Percentiles rank a stretch among this genome's conserved stretches.
Conservation (phyloP, 371 early-diverging fungal genomes). For the Apophysomyces ossiformis region DNA sequence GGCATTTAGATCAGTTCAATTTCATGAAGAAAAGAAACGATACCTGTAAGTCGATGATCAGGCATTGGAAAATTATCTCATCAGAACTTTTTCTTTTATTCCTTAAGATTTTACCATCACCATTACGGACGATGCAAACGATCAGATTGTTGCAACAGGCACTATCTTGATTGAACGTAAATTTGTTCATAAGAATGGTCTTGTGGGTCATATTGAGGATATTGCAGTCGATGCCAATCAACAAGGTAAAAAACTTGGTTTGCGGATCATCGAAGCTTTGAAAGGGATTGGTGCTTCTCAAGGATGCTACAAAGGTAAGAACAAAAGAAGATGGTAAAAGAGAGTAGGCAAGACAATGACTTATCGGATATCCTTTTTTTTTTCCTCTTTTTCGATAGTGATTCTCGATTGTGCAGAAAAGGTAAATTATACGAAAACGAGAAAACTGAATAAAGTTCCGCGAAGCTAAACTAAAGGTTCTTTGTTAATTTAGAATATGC, state of each 20-base stretch:
- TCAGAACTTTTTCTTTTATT: background rate
- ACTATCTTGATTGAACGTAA: conserved; percentile 96
- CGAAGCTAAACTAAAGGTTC: background rate
- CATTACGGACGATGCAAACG: conserved; percentile 73
- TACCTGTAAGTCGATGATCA: conserved; percentile 61
- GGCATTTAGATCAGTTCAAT: conserved; percentile 64
- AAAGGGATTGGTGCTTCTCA: conserved; percentile 64
- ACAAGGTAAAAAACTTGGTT: conserved; percentile 90
- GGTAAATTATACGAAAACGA: conserved; percentile 20
- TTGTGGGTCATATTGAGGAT: conserved; percentile 89
- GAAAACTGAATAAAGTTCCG: background rate
- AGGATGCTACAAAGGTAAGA: conserved; percentile 71
- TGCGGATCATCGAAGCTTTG: conserved; percentile 75
- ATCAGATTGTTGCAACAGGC: conserved; percentile 87
- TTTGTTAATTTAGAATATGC: conserved; percentile 38
- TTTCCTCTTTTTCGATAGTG: conserved; percentile 24
- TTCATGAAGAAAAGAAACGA: conserved; percentile 75
- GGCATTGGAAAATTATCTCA: background rate
- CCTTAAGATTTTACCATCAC: conserved; percentile 73
- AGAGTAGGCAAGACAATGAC: background rate
- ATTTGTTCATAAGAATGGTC: conserved; percentile 88
- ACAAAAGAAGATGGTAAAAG: background rate
- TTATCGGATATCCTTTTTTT: background rate
- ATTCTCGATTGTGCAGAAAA: conserved; percentile 57
- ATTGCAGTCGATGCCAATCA: conserved; percentile 92